These are phyloP conservation scores for Malassezia japonica DNA, from an alignment of 1,284 basidiomycete genomes.

Conservation along the genomic window DNA sequence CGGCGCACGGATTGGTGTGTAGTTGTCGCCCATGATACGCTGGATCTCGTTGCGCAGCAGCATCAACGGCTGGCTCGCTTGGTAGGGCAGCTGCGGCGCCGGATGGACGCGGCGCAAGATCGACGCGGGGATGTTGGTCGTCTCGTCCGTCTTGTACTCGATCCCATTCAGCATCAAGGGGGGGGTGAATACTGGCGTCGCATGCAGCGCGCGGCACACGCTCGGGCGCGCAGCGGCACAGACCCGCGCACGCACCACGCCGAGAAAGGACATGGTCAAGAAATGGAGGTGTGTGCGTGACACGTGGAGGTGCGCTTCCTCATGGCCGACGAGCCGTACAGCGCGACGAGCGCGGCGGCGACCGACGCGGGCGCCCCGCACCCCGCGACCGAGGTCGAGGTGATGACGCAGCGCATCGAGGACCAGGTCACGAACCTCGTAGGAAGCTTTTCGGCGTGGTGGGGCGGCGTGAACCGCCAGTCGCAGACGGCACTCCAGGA, in stretches of 20 bases:
- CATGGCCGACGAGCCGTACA: slow-evolving; percentile 15
- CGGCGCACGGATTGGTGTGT: slow-evolving; percentile 54
- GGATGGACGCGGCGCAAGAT: slow-evolving; percentile 68
- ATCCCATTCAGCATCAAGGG: slow-evolving; percentile 49
- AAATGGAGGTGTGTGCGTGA: neutral
- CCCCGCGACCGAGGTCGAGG: slow-evolving; percentile 11
- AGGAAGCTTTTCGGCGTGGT: slow-evolving; percentile 39
- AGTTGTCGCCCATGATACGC: slow-evolving; percentile 58
- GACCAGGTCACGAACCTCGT: slow-evolving; percentile 37
- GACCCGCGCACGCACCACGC: neutral
- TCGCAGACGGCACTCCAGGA: slow-evolving; percentile 27
- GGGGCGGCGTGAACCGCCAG: slow-evolving; percentile 31
- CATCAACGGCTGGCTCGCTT: slow-evolving; percentile 70
- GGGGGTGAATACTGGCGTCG: neutral
- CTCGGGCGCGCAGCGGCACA: too few species aligned
- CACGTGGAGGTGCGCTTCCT: neutral
- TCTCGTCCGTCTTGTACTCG: slow-evolving; percentile 57
- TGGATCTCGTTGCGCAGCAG: slow-evolving; percentile 79
- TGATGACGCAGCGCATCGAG: slow-evolving; percentile 19
- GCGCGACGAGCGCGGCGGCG: slow-evolving; percentile 1
- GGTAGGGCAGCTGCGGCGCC: slow-evolving; percentile 59
- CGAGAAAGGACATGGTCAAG: neutral
- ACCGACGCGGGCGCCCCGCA: neutral
- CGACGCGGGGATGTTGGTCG: slow-evolving; percentile 74
- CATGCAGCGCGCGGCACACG: too few species aligned